Base-by-base conservation (phyloP, 2,329 filamentous ascomycete genomes). In the Alternaria dauci region DNA sequence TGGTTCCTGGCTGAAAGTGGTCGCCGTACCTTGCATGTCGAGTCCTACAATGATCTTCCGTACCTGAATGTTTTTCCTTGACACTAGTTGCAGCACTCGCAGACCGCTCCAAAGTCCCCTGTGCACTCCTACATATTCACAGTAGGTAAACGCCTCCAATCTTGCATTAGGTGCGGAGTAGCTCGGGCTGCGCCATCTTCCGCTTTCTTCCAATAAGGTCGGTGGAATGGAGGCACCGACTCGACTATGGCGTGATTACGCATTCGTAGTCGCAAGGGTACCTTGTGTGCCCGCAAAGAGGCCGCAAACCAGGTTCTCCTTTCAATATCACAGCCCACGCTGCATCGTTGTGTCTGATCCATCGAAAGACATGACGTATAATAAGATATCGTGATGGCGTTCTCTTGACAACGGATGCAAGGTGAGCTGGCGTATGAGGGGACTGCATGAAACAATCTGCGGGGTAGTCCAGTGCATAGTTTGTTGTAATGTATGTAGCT, bases 341-440 rank as follows among this genome's bases (percentile, higher is more conserved):
- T 51, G 42, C 23, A 34, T 41, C 41, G n/a, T 30, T 16, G 36
- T n/a, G 51, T 36, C 43, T 32, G 39, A 51, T 57, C 28, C n/a
- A 12, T 39, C 39, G 34, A 44, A 25, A 43, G 23, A 18, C 26
- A 57, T 60, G 25, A 41, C 53, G 53, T 50, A 48, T 8, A 32
- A 4, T 30, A 34, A 47, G 20, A 28, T 12, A 36, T 44, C 47
- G 28, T 20, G 32, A 41, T 8, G 18, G 44, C 5, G 20, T 48
- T 12, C 39, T 42, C 18, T 51, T 47, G 36, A 38, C 14, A 38
- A 26, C 42, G 30, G 41, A 58, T 61, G 58, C 58, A 52, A 43
- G 54, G 46, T 61, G 54, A 61, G 54, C 44, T 61, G 58, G 53
- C 58, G 53, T 57, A 58, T 14, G 58, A 38, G 54, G 47, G 28